Base-by-base conservation (phyloP, 306 rosid species). In the Morella rubra region DNA sequence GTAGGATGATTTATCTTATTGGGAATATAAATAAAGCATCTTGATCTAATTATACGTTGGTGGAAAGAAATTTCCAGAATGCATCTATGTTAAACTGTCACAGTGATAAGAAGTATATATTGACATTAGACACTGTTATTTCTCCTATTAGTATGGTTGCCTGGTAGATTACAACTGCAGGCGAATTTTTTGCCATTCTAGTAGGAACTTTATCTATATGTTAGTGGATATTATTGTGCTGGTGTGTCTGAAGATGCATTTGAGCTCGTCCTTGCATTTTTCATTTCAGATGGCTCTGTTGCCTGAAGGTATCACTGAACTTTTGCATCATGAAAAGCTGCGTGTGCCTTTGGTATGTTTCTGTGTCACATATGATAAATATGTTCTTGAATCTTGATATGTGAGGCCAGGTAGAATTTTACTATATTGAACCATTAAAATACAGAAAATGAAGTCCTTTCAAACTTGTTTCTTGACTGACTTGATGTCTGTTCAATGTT, bases 231-330 rank as follows among this genome's bases (percentile, higher is more conserved):
- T 16, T 58, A 52, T 14, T 2, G 37, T 50, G 53, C 24, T 74
- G 19, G 66, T 12, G 42, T 60, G 40, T 70, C 69, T 54, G 69
- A 52, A 56, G 73, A 47, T 12, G 55, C 68, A 70, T 78, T 71
- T 85, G 45, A 61, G 59, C 74, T 65, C 77, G 70, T 60, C 51
- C 67, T 68, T 77, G 72, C 73, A 67, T 81, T 74, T 84, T 84
- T 44, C 76, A 73, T 95, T 81, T 86, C 92, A 92, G 97, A 92
- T 95, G 98, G 98, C 96, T 79, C 97, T 85, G 66, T 76, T 95
- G 84, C 98, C 98, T 0, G 97, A 95, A 87, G 97, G 97, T 80
- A 92, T 95, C 74, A 95, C 98, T 18, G 97, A 95, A 80, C 77
- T 92, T 67, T 85, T 92, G 88, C 98, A 92, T 82, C 98, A 95